These are phyloP conservation scores for Closterium sp. DNA, from an alignment of 139 green algal genomes.

Conservation along the genomic window DNA sequence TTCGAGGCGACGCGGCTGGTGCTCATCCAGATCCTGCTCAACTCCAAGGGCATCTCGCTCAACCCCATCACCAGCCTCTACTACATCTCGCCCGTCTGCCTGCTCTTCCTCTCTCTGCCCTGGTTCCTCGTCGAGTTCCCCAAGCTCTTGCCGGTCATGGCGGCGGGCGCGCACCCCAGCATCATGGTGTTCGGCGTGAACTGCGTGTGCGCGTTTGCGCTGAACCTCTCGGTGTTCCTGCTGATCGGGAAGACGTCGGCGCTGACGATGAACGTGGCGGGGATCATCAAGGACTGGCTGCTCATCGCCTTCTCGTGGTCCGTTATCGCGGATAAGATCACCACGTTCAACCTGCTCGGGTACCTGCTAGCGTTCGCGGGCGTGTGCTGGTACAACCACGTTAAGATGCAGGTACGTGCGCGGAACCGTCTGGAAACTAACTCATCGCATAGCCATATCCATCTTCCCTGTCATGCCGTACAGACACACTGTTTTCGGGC, in stretches of 20 bases:
- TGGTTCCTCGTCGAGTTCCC: slow-evolving; percentile 64
- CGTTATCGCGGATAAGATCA: slow-evolving; percentile 74
- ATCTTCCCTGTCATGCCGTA: neutral
- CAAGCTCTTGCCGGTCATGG: slow-evolving; percentile 32
- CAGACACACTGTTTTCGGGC: neutral
- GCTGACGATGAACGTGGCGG: slow-evolving; percentile 73
- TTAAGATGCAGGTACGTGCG: slow-evolving; percentile 33
- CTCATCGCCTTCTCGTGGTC: slow-evolving; percentile 88
- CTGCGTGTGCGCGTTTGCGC: slow-evolving; percentile 76
- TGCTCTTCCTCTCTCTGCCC: slow-evolving; percentile 69
- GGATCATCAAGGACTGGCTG: slow-evolving; percentile 98
- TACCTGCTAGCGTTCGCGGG: slow-evolving; percentile 66
- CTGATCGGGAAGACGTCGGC: slow-evolving; percentile 80
- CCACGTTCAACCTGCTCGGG: slow-evolving; percentile 78
- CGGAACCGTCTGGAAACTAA: neutral
- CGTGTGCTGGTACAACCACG: slow-evolving; percentile 57
- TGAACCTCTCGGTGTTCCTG: slow-evolving; percentile 64
- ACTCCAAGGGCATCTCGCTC: slow-evolving; percentile 76
- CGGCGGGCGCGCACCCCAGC: slow-evolving; percentile 56
- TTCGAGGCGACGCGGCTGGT: slow-evolving; percentile 69
- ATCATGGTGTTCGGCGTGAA: slow-evolving; percentile 80
- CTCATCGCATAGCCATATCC: neutral
- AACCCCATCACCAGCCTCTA: slow-evolving; percentile 85
- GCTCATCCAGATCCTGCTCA: slow-evolving; percentile 74
- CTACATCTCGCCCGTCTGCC: slow-evolving; percentile 76